Evolutionary conservation across 768 basidiomycete genomes (phyloP).

Genomic region (Boletus reticuloceps): DNA sequence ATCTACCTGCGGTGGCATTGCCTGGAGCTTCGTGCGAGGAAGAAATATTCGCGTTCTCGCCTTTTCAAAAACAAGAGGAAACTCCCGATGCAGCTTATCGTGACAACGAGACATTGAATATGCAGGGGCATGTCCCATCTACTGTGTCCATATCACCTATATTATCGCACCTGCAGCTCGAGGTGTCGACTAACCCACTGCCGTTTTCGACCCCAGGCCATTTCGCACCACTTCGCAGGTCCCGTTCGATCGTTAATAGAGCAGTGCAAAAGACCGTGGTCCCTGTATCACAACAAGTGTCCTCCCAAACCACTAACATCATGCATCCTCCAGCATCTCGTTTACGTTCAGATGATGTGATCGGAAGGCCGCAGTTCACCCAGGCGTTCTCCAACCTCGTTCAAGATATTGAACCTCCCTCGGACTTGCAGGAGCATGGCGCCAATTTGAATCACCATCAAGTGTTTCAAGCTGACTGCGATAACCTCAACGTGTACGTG

Average conservation of each 20-base stretch:
- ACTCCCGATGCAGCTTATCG: not conserved
- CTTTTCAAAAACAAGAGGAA: slow-evolving; percentile 16
- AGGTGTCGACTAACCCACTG: not conserved
- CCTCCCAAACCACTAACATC: slow-evolving; percentile 6
- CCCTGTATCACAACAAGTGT: slow-evolving; percentile 7
- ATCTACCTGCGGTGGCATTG: slow-evolving; percentile 1
- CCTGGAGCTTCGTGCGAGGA: slow-evolving; percentile 12
- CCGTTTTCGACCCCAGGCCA: slow-evolving; percentile 28
- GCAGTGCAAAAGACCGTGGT: slow-evolving; percentile 1
- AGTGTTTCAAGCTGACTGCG: not conserved
- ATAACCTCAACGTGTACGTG: slow-evolving; percentile 31
- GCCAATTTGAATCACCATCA: not conserved
- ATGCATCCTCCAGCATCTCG: slow-evolving; percentile 8
- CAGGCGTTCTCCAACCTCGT: slow-evolving; percentile 3
- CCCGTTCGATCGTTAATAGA: not conserved
- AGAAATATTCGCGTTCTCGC: slow-evolving; percentile 29
- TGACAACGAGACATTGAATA: not conserved
- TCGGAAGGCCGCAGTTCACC: slow-evolving; percentile 1
- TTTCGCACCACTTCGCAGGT: slow-evolving; percentile 12
- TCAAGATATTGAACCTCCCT: slow-evolving; percentile 8
- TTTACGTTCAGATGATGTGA: slow-evolving; percentile 20
- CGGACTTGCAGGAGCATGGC: slow-evolving; percentile 11
- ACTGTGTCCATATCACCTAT: not conserved
- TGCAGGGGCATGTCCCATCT: not conserved
- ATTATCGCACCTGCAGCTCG: not conserved